Percentiles rank a stretch among this genome's conserved stretches.
Evolutionary conservation across 352 stramenopile genomes (phyloP).

Genomic region (Pythium chondricola): DNA sequence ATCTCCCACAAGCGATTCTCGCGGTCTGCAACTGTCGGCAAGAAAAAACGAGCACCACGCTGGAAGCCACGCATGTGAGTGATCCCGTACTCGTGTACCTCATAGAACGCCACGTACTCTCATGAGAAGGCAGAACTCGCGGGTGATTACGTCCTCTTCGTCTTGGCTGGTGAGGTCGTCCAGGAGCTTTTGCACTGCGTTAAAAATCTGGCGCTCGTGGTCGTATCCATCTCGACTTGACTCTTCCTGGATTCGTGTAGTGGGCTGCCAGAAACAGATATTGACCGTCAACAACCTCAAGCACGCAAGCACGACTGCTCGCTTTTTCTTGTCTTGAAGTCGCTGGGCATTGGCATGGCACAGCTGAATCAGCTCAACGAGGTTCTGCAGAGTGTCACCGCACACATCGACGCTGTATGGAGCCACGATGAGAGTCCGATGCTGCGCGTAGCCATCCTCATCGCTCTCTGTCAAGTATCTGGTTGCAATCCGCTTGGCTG

Average conservation of each 20-base stretch:
- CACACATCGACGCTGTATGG: conserved; percentile 9
- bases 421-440: no score
- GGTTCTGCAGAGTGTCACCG: not conserved
- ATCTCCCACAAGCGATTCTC: no score
- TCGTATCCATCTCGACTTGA: not conserved
- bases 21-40: no score
- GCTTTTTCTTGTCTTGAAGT: not conserved
- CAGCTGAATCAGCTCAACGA: not conserved
- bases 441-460: not conserved
- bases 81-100: no score
- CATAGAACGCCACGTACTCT: no score
- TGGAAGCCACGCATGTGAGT: no score
- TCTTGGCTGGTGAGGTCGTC: no score
- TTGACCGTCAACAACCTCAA: conserved; percentile 5
- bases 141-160: no score
- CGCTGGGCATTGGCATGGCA: not conserved
- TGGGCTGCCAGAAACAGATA: not conserved
- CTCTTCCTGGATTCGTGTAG: not conserved
- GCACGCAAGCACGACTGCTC: conserved; percentile 1
- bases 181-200: no score
- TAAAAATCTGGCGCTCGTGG: no score
- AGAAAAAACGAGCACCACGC: no score
- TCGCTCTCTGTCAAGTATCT: not conserved
- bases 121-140: no score
- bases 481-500: not conserved